phyloP scores from a whole-genome alignment of 306 rosid genomes.

The Trifolium pratense region DNA sequence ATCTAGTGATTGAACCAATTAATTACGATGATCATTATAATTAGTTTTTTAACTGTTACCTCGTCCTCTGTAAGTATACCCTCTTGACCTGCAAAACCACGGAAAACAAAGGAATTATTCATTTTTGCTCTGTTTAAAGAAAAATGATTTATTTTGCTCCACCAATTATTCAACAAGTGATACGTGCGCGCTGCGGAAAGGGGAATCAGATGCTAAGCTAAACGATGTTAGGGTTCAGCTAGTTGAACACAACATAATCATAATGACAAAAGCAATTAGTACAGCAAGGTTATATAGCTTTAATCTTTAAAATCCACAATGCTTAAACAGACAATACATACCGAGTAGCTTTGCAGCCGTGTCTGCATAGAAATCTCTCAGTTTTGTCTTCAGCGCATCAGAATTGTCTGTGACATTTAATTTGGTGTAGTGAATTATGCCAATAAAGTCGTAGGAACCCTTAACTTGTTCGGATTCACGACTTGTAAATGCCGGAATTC shows the following conservation, averaged over 20 bases:
- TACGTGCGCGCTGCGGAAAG: too few species aligned
- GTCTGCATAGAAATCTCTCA: constrained; percentile 47
- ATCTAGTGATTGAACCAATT: constrained; percentile 1
- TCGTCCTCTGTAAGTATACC: constrained; percentile 30
- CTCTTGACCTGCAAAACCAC: constrained; percentile 38
- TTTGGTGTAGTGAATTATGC: constrained; percentile 49
- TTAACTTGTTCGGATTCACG: constrained; percentile 52
- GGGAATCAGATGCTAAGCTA: background rate
- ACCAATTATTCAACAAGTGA: too few species aligned
- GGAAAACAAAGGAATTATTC: background rate
- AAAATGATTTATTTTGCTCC: too few species aligned
- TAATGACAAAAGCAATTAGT: background rate
- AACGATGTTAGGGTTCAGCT: constrained; percentile 18
- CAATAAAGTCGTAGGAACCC: constrained; percentile 68
- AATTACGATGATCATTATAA: background rate
- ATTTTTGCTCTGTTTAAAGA: too few species aligned
- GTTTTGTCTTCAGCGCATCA: constrained; percentile 27
- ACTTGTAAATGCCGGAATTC: constrained; percentile 57
- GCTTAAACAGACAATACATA: constrained; percentile 19
- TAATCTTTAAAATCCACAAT: background rate
- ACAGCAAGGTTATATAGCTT: background rate
- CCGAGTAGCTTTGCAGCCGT: constrained; percentile 34
- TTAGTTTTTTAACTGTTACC: constrained; percentile 36
- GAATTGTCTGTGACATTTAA: constrained; percentile 47
- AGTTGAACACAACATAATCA: constrained; percentile 7